Base-by-base conservation (phyloP, 371 early-diverging fungal species). In the Mucor velutinosus region DNA sequence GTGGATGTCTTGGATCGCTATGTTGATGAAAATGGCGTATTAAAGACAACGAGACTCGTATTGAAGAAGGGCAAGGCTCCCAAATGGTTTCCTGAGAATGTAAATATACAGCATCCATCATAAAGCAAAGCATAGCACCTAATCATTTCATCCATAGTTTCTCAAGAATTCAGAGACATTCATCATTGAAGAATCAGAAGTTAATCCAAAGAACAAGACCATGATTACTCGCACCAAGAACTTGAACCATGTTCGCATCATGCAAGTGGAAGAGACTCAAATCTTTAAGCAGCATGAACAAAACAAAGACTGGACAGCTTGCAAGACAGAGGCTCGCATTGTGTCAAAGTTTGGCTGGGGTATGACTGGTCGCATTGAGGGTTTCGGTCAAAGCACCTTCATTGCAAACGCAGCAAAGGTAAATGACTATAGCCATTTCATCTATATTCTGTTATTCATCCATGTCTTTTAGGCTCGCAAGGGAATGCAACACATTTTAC, bases 181-280 rank as follows among this genome's bases (percentile, higher is more conserved):
- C 76, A 89, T 95, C 33, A 80, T 96, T 61, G 96, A 96, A 80
- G 89, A 93, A 67, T 93, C 95, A 14, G 88, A 87, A 66, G 91
- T 97, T 25, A 91, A 98, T 79, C 93, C 93, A 12, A 75, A 79
- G 56, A 77, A 78, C 15, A 81, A 86, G 64, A 90, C 85, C 19
- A 94, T 98, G 92, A 83, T 85, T 30, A 94, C 96, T 30, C 85
- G 86, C 10, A 94, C 95, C 32, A 87, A 91, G 68, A 98, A 98
- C 76, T 73, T 98, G 58, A 94, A 92, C 63, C 98, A 98, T 75
- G 92, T 90, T 41, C 90, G 97, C 56, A 79, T 96, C 32, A 92
- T 98, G 92, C 88, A 94, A 66, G 89, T 98, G 25, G 96, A 95
- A 72, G 98, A 97, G 75, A 89, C 89, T 29, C 97, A 96, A 76